Percentiles rank a stretch among this genome's conserved stretches.
These are phyloP conservation scores for Aspergillus clavatus DNA, from an alignment of 2,329 filamentous ascomycete genomes.

Conservation along the genomic window DNA sequence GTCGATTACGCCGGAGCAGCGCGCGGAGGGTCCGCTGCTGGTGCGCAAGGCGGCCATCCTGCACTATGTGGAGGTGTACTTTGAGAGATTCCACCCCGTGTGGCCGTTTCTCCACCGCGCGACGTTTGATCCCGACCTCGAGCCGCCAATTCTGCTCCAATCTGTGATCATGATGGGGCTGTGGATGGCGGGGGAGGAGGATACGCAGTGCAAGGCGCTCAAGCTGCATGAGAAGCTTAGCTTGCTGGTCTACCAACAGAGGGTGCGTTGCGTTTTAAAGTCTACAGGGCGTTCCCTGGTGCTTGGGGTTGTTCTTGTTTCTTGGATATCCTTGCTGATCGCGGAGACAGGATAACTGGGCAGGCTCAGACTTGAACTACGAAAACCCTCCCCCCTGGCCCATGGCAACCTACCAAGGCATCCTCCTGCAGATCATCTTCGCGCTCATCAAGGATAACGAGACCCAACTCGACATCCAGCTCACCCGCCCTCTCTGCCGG, in stretches of 20 bases:
- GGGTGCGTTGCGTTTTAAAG: conserved; percentile 15
- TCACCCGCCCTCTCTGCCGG: conserved; percentile 8
- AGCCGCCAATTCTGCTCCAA: conserved; percentile 24
- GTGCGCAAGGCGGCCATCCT: conserved; percentile 1
- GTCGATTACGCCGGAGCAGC: neutral
- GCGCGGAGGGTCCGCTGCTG: neutral
- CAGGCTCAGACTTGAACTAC: neutral
- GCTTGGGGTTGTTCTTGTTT: too few species aligned
- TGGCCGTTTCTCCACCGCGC: conserved; percentile 25
- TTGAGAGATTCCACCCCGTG: conserved; percentile 20
- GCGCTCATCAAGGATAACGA: conserved; percentile 11
- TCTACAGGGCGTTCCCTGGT: too few species aligned
- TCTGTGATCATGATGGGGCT: conserved; percentile 24
- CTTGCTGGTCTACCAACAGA: conserved; percentile 18
- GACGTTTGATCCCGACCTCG: conserved; percentile 17
- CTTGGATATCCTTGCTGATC: neutral
- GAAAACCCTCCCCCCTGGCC: conserved; percentile 15
- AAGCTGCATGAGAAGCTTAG: conserved; percentile 18
- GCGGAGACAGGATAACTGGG: neutral
- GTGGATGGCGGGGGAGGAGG: conserved; percentile 19
- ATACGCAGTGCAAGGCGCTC: conserved; percentile 15
- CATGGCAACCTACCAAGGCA: conserved; percentile 25
- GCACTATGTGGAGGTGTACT: conserved; percentile 23
- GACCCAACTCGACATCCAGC: conserved; percentile 6
- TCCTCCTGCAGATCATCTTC: conserved; percentile 25